A percentile compares a stretch with the other conserved stretches of the same genome.
These are phyloP conservation scores for Moesziomyces antarcticus DNA, from an alignment of 1,284 basidiomycete genomes.

Conservation along the genomic window DNA sequence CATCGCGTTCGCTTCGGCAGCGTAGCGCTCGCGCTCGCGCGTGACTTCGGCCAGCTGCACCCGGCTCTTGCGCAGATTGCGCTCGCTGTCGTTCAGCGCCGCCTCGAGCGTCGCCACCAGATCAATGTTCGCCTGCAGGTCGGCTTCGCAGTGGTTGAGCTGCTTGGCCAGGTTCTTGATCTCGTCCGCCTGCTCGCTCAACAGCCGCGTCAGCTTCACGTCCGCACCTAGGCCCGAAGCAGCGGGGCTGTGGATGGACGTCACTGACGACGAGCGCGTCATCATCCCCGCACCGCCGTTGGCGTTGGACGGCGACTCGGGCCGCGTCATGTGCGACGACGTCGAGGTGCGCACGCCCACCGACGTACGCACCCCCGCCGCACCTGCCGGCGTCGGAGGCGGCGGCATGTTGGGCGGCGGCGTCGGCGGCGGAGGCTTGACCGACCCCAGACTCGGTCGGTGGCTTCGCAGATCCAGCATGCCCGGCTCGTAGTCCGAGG, in stretches of 20 bases:
- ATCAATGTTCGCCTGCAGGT: slow-evolving; percentile 90
- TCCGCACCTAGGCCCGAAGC: slow-evolving; percentile 33
- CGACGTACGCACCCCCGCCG: slow-evolving; percentile 18
- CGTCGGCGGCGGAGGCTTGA: slow-evolving; percentile 85
- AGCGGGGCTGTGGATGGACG: slow-evolving; percentile 43
- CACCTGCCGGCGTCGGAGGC: slow-evolving; percentile 70
- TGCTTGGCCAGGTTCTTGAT: slow-evolving; percentile 90
- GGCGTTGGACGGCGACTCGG: slow-evolving; percentile 48
- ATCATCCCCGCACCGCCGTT: slow-evolving; percentile 22
- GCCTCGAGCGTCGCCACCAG: slow-evolving; percentile 73
- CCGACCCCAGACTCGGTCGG: slow-evolving; percentile 48
- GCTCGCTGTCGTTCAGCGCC: slow-evolving; percentile 60
- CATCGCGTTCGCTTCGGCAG: slow-evolving; percentile 54
- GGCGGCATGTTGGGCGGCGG: slow-evolving; percentile 88
- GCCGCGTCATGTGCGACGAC: slow-evolving; percentile 48
- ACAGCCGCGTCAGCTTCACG: slow-evolving; percentile 63
- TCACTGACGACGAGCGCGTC: slow-evolving; percentile 58
- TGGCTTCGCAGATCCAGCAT: slow-evolving; percentile 27
- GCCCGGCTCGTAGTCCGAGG: slow-evolving; percentile 29
- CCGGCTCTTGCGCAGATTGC: slow-evolving; percentile 61
- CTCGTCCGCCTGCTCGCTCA: slow-evolving; percentile 81
- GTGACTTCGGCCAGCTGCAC: slow-evolving; percentile 62
- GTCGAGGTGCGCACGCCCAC: slow-evolving; percentile 48
- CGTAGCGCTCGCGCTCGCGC: slow-evolving; percentile 56
- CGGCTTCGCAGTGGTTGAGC: slow-evolving; percentile 86